These are phyloP conservation scores for Croton laevigatus DNA, from an alignment of 441 rosid species.

Conservation along the genomic window DNA sequence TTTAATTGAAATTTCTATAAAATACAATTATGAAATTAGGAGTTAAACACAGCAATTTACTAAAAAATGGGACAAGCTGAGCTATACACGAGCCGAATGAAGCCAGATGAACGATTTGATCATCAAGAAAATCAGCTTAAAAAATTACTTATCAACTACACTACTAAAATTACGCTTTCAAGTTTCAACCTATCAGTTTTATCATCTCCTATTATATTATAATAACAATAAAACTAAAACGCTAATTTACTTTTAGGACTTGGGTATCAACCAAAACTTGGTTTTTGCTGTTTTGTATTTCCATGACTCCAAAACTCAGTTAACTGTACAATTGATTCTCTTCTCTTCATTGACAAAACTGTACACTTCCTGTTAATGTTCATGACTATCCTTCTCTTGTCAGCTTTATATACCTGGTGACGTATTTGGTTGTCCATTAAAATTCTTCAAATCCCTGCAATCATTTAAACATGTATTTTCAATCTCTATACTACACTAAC, in stretches of 20 bases:
- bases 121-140: neutral
- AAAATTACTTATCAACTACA: neutral
- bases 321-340: conserved; percentile 20
- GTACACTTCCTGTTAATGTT: conserved; percentile 5
- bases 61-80: neutral
- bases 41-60: neutral
- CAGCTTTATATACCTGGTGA: conserved; percentile 18
- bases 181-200: neutral
- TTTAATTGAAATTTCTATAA: no score
- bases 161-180: neutral
- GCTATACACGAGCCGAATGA: neutral
- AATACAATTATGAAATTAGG: neutral
- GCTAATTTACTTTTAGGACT: neutral
- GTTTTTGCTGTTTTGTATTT: neutral
- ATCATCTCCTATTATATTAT: neutral
- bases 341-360: neutral
- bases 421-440: neutral
- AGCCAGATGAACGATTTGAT: neutral
- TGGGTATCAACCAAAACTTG: conserved; percentile 13
- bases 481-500: no score
- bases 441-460: conserved; percentile 34
- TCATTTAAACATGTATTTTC: neutral
- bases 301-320: conserved; percentile 5
- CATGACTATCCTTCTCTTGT: conserved; percentile 4
- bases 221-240: no score